These are phyloP conservation scores for Fusarium cyanostomum DNA, from an alignment of 2,329 filamentous ascomycete genomes.

Conservation along the genomic window DNA sequence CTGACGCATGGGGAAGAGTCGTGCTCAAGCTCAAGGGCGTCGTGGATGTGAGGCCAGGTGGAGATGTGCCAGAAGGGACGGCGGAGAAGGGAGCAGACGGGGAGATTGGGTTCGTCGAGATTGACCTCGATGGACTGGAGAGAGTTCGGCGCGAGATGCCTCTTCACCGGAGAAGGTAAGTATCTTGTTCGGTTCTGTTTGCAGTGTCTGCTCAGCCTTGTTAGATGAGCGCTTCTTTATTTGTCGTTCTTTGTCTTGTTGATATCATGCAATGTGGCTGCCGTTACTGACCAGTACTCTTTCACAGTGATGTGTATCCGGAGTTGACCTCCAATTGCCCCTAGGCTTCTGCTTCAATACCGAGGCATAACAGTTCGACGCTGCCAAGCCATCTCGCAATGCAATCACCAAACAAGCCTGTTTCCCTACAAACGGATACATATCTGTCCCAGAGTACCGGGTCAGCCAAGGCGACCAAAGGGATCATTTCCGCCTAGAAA, in stretches of 20 bases:
- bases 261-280: slow-evolving; percentile 4
- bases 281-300: slow-evolving; percentile 4
- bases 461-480: not conserved
- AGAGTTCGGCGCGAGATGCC: slow-evolving; percentile 63
- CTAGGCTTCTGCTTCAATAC: too few relatives aligned
- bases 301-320: slow-evolving; percentile 37
- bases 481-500: not conserved
- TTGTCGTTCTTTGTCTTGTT: not conserved
- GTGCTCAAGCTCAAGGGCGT: slow-evolving; percentile 70
- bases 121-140: slow-evolving; percentile 59
- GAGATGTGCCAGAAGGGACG: slow-evolving; percentile 40
- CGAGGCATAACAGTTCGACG: too few relatives aligned
- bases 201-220: too few relatives aligned
- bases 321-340: slow-evolving; percentile 21
- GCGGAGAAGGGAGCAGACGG: slow-evolving; percentile 51
- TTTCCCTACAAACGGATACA: too few relatives aligned
- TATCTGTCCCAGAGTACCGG: not conserved
- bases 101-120: slow-evolving; percentile 64
- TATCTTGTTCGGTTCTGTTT: too few relatives aligned
- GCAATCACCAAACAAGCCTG: not conserved
- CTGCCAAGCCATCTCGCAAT: not conserved
- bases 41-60: slow-evolving; percentile 53
- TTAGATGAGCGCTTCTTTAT: not conserved
- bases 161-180: slow-evolving; percentile 61
- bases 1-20: slow-evolving; percentile 87